phyloP scores from a whole-genome alignment of 2,329 filamentous ascomycete genomes.

The Escovopsis weberi region DNA sequence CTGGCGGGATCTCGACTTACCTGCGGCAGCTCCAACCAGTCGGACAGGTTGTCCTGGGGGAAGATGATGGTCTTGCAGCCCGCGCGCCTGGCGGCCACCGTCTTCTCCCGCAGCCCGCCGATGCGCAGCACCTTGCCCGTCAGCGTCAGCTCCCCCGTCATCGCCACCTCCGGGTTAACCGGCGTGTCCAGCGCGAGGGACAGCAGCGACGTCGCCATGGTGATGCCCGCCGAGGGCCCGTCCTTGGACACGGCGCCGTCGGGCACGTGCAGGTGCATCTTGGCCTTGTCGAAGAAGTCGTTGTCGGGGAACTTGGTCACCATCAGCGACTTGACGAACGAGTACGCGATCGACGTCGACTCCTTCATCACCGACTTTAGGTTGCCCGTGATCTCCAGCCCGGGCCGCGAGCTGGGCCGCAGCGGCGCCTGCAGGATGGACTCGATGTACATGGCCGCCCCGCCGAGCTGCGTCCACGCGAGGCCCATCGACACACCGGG shows the following conservation, averaged over 20 bases:
- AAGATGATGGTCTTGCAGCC: conserved; percentile 91
- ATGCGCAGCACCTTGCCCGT: conserved; percentile 95
- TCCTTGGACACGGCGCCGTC: conserved; percentile 96
- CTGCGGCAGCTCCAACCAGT: conserved; percentile 94
- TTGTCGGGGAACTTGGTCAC: conserved; percentile 77
- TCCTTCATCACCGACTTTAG: conserved; percentile 97
- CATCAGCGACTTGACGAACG: conserved; percentile 82
- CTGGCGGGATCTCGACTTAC: conserved; percentile 40
- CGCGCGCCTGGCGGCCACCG: conserved; percentile 81
- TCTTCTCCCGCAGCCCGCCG: conserved; percentile 90
- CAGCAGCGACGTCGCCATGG: conserved; percentile 89
- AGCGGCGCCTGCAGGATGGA: conserved; percentile 83
- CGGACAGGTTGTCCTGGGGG: conserved; percentile 85
- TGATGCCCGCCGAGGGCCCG: conserved; percentile 84
- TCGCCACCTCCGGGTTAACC: conserved; percentile 77
- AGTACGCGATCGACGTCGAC: conserved; percentile 88
- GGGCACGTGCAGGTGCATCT: conserved; percentile 89
- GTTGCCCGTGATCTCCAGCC: conserved; percentile 85
- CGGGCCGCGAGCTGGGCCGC: conserved; percentile 56
- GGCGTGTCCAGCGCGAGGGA: conserved; percentile 68
- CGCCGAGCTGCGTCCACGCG: conserved; percentile 95
- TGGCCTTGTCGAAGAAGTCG: conserved; percentile 90
- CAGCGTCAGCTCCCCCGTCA: conserved; percentile 95
- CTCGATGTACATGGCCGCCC: conserved; percentile 92
- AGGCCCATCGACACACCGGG: conserved; percentile 95